A percentile compares a stretch with the other conserved stretches of the same genome.
These are phyloP conservation scores for Scedosporium apiospermum DNA, from an alignment of 2,329 filamentous ascomycete species.

Conservation along the genomic window DNA sequence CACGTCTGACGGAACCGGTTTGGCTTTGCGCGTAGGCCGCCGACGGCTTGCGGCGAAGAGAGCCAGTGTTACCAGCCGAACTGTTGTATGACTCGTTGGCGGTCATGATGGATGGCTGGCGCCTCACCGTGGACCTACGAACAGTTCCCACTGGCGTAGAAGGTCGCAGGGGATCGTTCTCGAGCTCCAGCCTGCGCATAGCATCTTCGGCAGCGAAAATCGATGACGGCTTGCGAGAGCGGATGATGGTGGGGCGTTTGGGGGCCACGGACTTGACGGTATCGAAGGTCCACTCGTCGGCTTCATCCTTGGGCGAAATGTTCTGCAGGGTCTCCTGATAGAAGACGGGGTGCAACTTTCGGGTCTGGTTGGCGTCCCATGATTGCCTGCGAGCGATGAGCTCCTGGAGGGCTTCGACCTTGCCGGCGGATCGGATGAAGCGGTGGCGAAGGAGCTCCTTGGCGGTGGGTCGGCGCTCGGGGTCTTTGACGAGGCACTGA, in stretches of 20 bases:
- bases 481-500: slow-evolving; percentile 85
- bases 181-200: slow-evolving; percentile 50
- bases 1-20: slow-evolving; percentile 1
- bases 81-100: not conserved
- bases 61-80: not conserved
- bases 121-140: slow-evolving; percentile 47
- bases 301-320: slow-evolving; percentile 55
- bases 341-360: slow-evolving; percentile 65
- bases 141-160: slow-evolving; percentile 49
- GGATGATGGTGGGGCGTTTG: slow-evolving; percentile 41
- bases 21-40: slow-evolving; percentile 11
- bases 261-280: slow-evolving; percentile 68
- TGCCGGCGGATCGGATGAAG: slow-evolving; percentile 81
- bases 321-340: slow-evolving; percentile 87
- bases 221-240: slow-evolving; percentile 44
- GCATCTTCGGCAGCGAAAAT: slow-evolving; percentile 50
- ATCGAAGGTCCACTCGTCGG: slow-evolving; percentile 93
- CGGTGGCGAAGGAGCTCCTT: slow-evolving; percentile 81
- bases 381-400: slow-evolving; percentile 74
- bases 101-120: slow-evolving; percentile 32
- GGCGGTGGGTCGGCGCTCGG: slow-evolving; percentile 72
- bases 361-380: slow-evolving; percentile 65
- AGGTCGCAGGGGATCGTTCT: slow-evolving; percentile 49
- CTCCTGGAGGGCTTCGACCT: slow-evolving; percentile 79
- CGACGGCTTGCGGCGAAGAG: slow-evolving; percentile 7